Percentiles rank a stretch among this genome's conserved stretches.
Conservation (phyloP, 805 yeast species). For the Metschnikowia reukaufii region DNA sequence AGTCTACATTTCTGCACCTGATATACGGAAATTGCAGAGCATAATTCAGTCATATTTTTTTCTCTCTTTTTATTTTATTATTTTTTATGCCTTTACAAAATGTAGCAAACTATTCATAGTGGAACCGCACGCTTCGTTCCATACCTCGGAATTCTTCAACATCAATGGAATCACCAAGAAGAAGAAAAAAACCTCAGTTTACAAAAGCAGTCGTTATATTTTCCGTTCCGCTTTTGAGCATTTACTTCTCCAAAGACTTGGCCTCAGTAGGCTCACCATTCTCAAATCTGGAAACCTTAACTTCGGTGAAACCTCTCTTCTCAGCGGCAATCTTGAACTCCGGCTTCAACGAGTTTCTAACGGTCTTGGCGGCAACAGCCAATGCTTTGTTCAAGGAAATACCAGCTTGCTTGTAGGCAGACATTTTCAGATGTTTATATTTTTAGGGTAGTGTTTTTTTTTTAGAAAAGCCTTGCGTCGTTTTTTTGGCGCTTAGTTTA, state of each 20-base stretch:
- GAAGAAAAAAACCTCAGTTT: neutral
- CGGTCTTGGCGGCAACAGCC: constrained; percentile 84
- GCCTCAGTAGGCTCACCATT: constrained; percentile 58
- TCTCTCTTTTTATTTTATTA: neutral
- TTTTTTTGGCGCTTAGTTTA: neutral
- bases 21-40: neutral
- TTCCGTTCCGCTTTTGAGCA: no score
- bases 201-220: no score
- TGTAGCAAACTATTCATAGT: neutral
- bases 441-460: constrained; percentile 1
- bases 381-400: constrained; percentile 78
- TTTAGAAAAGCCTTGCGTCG: no score
- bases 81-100: constrained; percentile 4
- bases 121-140: neutral
- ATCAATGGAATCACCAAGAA: neutral
- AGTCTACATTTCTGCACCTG: neutral
- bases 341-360: constrained; percentile 85
- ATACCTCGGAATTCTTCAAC: neutral
- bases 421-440: constrained; percentile 29
- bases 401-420: constrained; percentile 52
- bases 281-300: constrained; percentile 66
- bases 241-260: constrained; percentile 36
- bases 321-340: constrained; percentile 74
- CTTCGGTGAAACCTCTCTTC: constrained; percentile 74
- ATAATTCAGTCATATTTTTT: no score